Base-by-base conservation (phyloP, 345 rosid genomes). In the Populus euphratica region DNA sequence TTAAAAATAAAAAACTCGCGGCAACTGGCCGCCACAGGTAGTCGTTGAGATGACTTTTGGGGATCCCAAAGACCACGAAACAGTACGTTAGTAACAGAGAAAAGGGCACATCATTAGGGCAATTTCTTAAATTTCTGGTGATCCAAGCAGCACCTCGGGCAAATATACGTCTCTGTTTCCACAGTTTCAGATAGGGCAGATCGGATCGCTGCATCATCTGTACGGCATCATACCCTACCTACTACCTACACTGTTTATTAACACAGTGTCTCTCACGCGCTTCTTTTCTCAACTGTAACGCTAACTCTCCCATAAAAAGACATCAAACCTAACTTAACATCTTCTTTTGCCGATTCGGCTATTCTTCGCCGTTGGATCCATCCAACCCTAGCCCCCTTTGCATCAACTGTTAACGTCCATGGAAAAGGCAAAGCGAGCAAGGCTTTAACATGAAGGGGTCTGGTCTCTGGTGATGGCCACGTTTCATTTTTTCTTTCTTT, bases 291-390 rank as follows among this genome's bases (percentile, higher is more conserved):
- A 74, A 23, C 50, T 61, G 25, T 38, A 35, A 20, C 14, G 6
- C 8, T n/a, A 0, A n/a, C 23, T 7, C 35, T 38, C 20, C 39
- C 44, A 9, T 18, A 5, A 29, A 62, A 72, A 50, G 13, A 54
- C 18, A 23, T 5, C 8, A 20, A 13, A 4, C 63, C 39, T 44
- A 8, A 16, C 66, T 9, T 31, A 13, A 14, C 44, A 49, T n/a
- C 43, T 41, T 29, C 25, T 21, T 21, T 21, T 21, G 25, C 61
- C 23, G 0, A 10, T 52, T 18, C 7, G 59, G 59, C 59, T 6
- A 70, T 54, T 16, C 6, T 65, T 14, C 3, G 59, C 89, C 86
- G 83, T 86, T 80, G 44, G 88, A 88, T 90, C 62, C 1, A 50
- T 90, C 62, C 1, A 50, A 5, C 56, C 56, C 56, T 17, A 5